Conservation (phyloP, 2,329 filamentous ascomycete genomes). For the Cercospora sojina region DNA sequence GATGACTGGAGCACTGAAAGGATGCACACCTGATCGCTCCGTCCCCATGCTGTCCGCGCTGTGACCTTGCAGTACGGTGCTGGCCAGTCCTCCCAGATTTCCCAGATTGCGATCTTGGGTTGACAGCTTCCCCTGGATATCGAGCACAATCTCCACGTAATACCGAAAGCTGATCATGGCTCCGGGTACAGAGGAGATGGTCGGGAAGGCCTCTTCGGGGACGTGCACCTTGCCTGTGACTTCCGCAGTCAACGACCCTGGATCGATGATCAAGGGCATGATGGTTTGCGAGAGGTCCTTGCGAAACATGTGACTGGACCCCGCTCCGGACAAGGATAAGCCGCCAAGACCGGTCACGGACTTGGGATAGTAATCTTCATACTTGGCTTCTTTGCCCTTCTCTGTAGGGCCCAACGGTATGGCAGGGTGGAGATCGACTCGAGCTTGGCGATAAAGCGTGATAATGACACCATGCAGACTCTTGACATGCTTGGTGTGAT, state of each 20-base stretch:
- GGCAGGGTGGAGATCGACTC: conserved; percentile 76
- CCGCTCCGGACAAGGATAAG: conserved; percentile 79
- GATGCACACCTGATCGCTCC: conserved; percentile 18
- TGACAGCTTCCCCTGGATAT: conserved; percentile 82
- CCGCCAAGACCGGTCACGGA: conserved; percentile 84
- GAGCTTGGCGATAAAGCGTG: conserved; percentile 85
- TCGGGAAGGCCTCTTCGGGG: conserved; percentile 88
- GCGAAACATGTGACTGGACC: conserved; percentile 87
- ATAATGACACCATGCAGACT: conserved; percentile 91
- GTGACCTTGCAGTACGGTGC: conserved; percentile 23
- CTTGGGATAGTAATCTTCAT: conserved; percentile 81
- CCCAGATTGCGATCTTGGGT: conserved; percentile 60
- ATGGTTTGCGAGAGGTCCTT: conserved; percentile 92
- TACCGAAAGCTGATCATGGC: conserved; percentile 96
- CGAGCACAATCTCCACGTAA: conserved; percentile 86
- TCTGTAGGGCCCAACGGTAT: conserved; percentile 61
- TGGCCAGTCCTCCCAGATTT: conserved; percentile 30
- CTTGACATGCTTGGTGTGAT: conserved; percentile 85
- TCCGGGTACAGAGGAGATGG: conserved; percentile 83
- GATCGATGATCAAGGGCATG: conserved; percentile 84
- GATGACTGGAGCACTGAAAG: conserved; percentile 61
- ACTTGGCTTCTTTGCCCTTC: conserved; percentile 67
- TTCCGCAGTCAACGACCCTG: conserved; percentile 70
- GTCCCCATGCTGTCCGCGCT: conserved; percentile 9
- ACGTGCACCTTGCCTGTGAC: conserved; percentile 82